These are phyloP conservation scores for Trifolium subterraneum DNA, from an alignment of 306 rosid species.

Conservation along the genomic window DNA sequence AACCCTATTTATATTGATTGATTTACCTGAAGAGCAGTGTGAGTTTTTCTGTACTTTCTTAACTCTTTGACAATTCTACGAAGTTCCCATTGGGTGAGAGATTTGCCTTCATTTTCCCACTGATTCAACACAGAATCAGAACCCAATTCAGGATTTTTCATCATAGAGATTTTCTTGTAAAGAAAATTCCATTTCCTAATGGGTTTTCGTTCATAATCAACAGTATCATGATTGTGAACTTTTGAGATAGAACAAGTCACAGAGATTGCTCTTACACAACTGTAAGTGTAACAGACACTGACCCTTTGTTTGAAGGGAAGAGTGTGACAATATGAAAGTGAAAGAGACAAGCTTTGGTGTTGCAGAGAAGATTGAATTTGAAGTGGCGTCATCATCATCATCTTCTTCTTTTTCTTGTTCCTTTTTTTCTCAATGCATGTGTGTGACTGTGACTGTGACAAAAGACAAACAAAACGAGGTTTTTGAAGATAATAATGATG, in stretches of 20 bases:
- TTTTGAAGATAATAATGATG: no score
- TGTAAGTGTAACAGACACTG: background rate
- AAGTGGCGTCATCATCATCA: slow-evolving; percentile 48
- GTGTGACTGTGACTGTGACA: no score
- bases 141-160: slow-evolving; percentile 64
- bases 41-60: slow-evolving; percentile 62
- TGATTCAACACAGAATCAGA: slow-evolving; percentile 66
- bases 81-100: slow-evolving; percentile 81
- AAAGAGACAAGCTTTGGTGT: slow-evolving; percentile 44
- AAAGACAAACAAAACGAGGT: no score
- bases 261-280: slow-evolving; percentile 19
- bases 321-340: slow-evolving; percentile 52
- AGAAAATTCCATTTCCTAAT: slow-evolving; percentile 64
- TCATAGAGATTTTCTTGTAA: slow-evolving; percentile 63
- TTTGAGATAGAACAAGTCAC: slow-evolving; percentile 67
- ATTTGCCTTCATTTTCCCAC: slow-evolving; percentile 86
- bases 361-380: slow-evolving; percentile 52
- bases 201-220: slow-evolving; percentile 73
- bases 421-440: no score
- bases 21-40: slow-evolving; percentile 85
- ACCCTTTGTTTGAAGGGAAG: slow-evolving; percentile 24
- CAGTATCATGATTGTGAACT: slow-evolving; percentile 68
- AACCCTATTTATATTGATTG: no score
- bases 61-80: slow-evolving; percentile 75
- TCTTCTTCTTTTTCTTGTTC: no score